Conservation (phyloP, 148 eudicot genomes). For the Fagopyrum homotropicum region DNA sequence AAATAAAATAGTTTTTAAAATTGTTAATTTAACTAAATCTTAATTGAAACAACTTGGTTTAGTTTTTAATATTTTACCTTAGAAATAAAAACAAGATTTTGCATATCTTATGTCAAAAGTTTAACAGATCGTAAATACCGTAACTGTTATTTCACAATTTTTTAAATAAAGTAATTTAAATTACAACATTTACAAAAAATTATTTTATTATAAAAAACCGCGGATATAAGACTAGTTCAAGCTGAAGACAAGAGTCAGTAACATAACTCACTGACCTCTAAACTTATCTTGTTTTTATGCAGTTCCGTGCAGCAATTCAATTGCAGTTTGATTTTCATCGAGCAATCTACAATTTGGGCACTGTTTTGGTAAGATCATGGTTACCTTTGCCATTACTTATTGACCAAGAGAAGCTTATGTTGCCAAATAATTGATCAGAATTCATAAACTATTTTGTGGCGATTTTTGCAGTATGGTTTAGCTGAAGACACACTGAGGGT, state of each 20-base stretch:
- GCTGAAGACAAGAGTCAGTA: background rate
- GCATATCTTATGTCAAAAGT: too few relatives aligned
- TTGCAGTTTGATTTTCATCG: constrained; percentile 96
- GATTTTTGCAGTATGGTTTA: constrained; percentile 74
- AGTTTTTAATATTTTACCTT: too few relatives aligned
- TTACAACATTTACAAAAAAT: too few relatives aligned
- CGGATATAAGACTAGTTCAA: too few relatives aligned
- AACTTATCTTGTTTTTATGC: constrained; percentile 17
- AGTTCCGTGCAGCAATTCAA: constrained; percentile 91
- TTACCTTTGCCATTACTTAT: background rate
- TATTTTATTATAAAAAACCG: too few relatives aligned
- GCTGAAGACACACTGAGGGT: constrained; percentile 89
- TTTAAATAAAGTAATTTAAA: too few relatives aligned
- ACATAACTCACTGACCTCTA: background rate
- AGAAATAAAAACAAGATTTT: too few relatives aligned
- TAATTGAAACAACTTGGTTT: too few relatives aligned
- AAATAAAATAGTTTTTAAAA: too few relatives aligned
- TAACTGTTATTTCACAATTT: too few relatives aligned
- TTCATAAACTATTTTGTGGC: background rate
- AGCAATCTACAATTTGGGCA: constrained; percentile 97
- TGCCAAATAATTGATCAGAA: background rate
- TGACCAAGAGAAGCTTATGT: background rate
- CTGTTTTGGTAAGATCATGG: constrained; percentile 68
- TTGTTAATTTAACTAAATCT: too few relatives aligned
- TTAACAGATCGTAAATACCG: too few relatives aligned